Conservation (phyloP, 2,329 filamentous ascomycete species). For the Magnaporthiopsis rhizophila region DNA sequence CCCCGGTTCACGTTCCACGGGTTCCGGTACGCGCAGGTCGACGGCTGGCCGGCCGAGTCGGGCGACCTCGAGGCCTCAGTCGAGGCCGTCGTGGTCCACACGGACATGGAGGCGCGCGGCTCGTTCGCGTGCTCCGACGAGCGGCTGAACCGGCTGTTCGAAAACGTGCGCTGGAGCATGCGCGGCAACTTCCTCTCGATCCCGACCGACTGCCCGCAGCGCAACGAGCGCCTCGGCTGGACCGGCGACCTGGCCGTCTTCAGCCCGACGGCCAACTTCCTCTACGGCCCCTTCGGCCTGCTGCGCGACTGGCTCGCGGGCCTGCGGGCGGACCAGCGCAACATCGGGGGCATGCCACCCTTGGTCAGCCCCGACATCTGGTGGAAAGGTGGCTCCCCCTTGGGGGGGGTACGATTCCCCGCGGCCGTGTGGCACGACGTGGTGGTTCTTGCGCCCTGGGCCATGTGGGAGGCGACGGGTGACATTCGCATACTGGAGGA, state of each 20-base stretch:
- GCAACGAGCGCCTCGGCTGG: constrained; percentile 48
- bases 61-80: constrained; percentile 12
- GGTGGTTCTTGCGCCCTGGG: constrained; percentile 21
- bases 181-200: constrained; percentile 49
- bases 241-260: constrained; percentile 44
- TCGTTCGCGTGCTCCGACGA: constrained; percentile 43
- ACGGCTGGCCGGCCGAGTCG: constrained; percentile 28
- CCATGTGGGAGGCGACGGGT: constrained; percentile 20
- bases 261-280: constrained; percentile 39
- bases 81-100: constrained; percentile 33
- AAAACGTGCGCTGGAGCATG: constrained; percentile 49
- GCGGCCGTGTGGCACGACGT: constrained; percentile 22
- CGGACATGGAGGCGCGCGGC: constrained; percentile 42
- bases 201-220: constrained; percentile 50
- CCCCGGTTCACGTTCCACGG: constrained; percentile 45
- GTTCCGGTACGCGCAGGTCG: constrained; percentile 42
- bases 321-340: constrained; percentile 24
- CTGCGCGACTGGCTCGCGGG: constrained; percentile 42
- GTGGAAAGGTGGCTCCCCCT: neutral
- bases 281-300: constrained; percentile 45
- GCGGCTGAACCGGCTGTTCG: constrained; percentile 44
- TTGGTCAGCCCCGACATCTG: constrained; percentile 21
- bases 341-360: constrained; percentile 25
- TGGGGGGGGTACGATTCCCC: neutral
- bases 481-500: constrained; percentile 21